Base-by-base conservation (phyloP, 495 filamentous ascomycete species). In the Xylaria castorea region DNA sequence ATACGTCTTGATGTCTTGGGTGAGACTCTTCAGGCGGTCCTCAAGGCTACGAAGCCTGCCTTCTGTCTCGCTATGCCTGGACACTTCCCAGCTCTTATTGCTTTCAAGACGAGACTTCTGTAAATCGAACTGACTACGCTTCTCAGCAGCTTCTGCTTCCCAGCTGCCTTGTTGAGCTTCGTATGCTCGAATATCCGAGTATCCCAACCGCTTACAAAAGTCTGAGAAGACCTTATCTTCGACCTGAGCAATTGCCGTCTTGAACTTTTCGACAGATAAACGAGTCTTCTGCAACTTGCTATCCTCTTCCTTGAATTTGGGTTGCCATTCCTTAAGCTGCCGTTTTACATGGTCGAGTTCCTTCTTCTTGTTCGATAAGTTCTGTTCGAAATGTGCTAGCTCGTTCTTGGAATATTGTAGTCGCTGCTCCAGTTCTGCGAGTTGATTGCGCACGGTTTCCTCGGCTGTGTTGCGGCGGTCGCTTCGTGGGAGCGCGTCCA, bases 141-240 rank as follows among this genome's bases (percentile, higher is more conserved):
- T 96, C 80, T 94, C 90, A 3, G 91, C 90, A 50, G 90, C 91
- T 76, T 98, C 94, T 80, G 97, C 92, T 76, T 98, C 94, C 62
- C 95, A 79, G 18, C 91, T 93, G 44, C 96, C 96, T 79, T 98
- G 96, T 71, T 97, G 94, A 8, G 91, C 91, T 80, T 98, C 94
- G 76, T 98, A 99, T 46, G 92, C 91, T 27, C 95, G 93, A 74
- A 99, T 97, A 75, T 94, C 91, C 25, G 91, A 87, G 80, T 96
- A 98, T 0, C 94, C 93, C 22, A 97, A 86, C 38, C 93, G 90
- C 76, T 90, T 88, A 84, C 97, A 98, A 84, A 98, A 99, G 27
- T 87, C 87, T 30, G 86, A 86, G 79, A 97, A 98, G 27, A 99
- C 88, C 74, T 95, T 89, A 80, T 99, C 95, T 78, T 97, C 93